Evolutionary conservation across 352 stramenopile species (phyloP), one percentile per base, ranked within the genome.

Genomic region (Saprolegnia parasitica): DNA sequence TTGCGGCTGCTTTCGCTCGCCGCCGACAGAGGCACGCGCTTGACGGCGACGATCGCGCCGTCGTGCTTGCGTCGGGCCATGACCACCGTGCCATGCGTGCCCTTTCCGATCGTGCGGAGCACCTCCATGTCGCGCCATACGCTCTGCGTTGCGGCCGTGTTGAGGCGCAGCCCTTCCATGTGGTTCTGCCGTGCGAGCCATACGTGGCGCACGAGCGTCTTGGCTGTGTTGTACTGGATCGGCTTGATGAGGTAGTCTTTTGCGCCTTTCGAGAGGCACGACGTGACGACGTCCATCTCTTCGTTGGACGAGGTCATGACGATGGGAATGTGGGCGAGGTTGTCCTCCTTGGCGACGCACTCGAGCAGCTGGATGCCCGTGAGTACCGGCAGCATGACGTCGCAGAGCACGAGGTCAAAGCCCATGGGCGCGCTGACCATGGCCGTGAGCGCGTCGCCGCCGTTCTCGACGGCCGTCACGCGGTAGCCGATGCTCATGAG

Each of bases 191-290:
- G 56, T 20, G 67, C 57, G 65, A 93, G 81, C 87, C 87, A 95
- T 37, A 95, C 87, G 72, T 95, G 87, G 57, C 87, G 87, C 63
- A 95, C 86, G 35, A 95, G 81, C 40, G 87, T 95, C 84, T 95
- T 95, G 72, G 87, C 87, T 16, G 85, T 95, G 75, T 95, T 93
- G 46, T 94, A 84, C 60, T 93, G 86, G 50, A 96, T 94, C 23
- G 88, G 88, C 74, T 96, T 96, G 76, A 96, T 95, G 45, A 96
- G 67, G 57, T 96, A 96, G 76, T 96, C 88, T 71, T 95, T 96
- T 52, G 88, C 87, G 46, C 88, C 88, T 49, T 94, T 95, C 71
- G 85, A 93, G 15, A 95, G 74, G 65, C 87, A 95, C 39, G 84
- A 91, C 63, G 87, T 95, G 71, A 95, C 87, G 13, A 95, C 87